Conservation (phyloP, 176 grass and related monocot genomes). For the Eragrostis curvula region DNA sequence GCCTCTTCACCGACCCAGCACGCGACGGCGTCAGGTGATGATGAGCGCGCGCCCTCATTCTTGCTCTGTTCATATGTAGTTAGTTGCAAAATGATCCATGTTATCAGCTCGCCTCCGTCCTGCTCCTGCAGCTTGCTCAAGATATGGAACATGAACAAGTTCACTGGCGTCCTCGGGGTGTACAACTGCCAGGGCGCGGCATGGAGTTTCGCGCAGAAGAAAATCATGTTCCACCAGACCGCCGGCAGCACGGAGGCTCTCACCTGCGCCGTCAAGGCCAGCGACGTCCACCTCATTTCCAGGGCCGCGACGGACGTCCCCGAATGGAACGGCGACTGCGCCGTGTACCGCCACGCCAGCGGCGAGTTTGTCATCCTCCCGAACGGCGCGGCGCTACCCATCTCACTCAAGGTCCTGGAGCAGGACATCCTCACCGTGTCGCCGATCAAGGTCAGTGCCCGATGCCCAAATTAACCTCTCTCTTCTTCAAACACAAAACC, state of each 20-base stretch:
- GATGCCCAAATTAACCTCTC: too few species aligned
- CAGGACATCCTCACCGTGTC: too few species aligned
- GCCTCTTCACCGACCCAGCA: slow-evolving; percentile 84
- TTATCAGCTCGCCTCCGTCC: neutral
- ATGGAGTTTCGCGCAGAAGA: slow-evolving; percentile 80
- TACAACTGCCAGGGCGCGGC: slow-evolving; percentile 99
- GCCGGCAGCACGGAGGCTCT: slow-evolving; percentile 49
- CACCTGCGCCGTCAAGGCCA: slow-evolving; percentile 51
- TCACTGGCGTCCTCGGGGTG: slow-evolving; percentile 81
- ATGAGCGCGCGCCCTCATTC: too few species aligned
- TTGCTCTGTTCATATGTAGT: neutral
- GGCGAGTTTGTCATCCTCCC: slow-evolving; percentile 62
- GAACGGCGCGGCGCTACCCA: slow-evolving; percentile 40
- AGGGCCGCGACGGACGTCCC: slow-evolving; percentile 66
- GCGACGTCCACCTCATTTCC: slow-evolving; percentile 75
- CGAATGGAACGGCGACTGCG: slow-evolving; percentile 79
- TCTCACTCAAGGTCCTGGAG: slow-evolving; percentile 83
- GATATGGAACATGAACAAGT: slow-evolving; percentile 99
- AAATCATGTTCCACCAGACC: slow-evolving; percentile 65
- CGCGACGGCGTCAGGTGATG: slow-evolving; percentile 77
- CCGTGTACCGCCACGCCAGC: slow-evolving; percentile 56
- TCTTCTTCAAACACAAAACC: neutral
- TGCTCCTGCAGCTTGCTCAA: slow-evolving; percentile 88
- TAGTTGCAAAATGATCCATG: neutral
- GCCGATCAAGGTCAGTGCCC: slow-evolving; percentile 73